These are phyloP conservation scores for Podospora pseudopauciseta DNA, from an alignment of 495 filamentous ascomycete genomes.

Conservation along the genomic window DNA sequence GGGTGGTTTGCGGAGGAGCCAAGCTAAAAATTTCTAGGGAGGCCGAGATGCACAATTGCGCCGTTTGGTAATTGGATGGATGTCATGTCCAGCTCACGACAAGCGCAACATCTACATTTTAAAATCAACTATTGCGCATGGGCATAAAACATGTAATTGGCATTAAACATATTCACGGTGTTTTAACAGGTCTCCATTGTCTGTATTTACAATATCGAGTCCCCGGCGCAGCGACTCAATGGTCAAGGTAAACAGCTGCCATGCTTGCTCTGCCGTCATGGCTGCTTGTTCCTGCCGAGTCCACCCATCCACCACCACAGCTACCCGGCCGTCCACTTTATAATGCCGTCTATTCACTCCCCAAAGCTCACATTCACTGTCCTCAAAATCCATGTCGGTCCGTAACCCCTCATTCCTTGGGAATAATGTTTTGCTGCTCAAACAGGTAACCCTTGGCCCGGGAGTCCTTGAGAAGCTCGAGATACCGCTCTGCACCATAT, in stretches of 20 bases:
- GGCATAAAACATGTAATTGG: neutral
- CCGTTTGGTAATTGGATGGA: conserved; percentile 18
- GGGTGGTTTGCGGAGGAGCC: conserved; percentile 15
- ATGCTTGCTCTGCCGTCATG: conserved; percentile 2
- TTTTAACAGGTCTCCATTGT: neutral
- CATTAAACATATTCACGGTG: neutral
- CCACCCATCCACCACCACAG: conserved; percentile 1
- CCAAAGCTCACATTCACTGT: neutral
- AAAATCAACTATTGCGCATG: neutral
- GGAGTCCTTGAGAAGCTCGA: conserved; percentile 79
- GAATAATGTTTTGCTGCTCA: conserved; percentile 83
- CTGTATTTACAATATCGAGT: conserved; percentile 1
- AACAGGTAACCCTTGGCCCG: conserved; percentile 87
- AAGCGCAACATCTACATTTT: neutral
- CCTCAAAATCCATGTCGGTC: neutral
- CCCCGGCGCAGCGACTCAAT: neutral
- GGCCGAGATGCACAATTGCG: conserved; percentile 19
- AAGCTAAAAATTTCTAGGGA: conserved; percentile 46
- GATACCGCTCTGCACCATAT: conserved; percentile 71
- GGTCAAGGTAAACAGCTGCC: neutral
- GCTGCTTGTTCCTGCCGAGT: neutral
- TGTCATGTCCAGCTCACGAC: conserved; percentile 8
- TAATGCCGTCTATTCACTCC: neutral
- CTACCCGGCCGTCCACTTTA: neutral
- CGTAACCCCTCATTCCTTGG: conserved; percentile 39